phyloP scores from a whole-genome alignment of 106 monocot genomes.

The Posidonia australis region DNA sequence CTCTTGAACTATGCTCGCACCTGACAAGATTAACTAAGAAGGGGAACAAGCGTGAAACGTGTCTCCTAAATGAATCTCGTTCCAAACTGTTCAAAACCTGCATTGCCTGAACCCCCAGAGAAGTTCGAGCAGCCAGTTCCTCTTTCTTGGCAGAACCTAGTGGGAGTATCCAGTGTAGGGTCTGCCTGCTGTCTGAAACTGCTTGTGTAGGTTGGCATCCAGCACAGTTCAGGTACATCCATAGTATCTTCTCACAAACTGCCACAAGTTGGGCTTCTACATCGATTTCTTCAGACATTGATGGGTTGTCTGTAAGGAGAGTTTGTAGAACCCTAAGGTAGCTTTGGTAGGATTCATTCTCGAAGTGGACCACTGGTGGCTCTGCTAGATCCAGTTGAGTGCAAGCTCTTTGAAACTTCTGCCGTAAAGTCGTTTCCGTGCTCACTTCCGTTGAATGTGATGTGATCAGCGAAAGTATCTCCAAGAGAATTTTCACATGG shows the following conservation, averaged over 20 bases:
- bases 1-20: constrained; percentile 74
- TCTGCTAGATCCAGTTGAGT: constrained; percentile 61
- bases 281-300: constrained; percentile 26
- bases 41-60: constrained; percentile 63
- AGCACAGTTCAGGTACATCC: constrained; percentile 72
- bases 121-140: constrained; percentile 65
- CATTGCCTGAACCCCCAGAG: constrained; percentile 36
- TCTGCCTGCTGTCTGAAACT: neutral
- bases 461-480: constrained; percentile 53
- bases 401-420: constrained; percentile 63
- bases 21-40: constrained; percentile 65
- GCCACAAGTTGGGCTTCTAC: constrained; percentile 43
- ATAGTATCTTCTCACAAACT: constrained; percentile 44
- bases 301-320: constrained; percentile 19
- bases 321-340: constrained; percentile 55
- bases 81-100: constrained; percentile 38
- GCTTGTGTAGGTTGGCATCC: constrained; percentile 18
- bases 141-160: constrained; percentile 71
- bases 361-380: constrained; percentile 76
- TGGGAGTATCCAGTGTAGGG: constrained; percentile 52
- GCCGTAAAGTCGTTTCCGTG: constrained; percentile 26
- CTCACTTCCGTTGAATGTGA: constrained; percentile 57
- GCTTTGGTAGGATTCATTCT: constrained; percentile 63
- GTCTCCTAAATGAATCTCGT: constrained; percentile 41
- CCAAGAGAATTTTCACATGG: constrained; percentile 44